Base-by-base conservation (phyloP, 495 filamentous ascomycete genomes). In the Hypoxylon fuscum region DNA sequence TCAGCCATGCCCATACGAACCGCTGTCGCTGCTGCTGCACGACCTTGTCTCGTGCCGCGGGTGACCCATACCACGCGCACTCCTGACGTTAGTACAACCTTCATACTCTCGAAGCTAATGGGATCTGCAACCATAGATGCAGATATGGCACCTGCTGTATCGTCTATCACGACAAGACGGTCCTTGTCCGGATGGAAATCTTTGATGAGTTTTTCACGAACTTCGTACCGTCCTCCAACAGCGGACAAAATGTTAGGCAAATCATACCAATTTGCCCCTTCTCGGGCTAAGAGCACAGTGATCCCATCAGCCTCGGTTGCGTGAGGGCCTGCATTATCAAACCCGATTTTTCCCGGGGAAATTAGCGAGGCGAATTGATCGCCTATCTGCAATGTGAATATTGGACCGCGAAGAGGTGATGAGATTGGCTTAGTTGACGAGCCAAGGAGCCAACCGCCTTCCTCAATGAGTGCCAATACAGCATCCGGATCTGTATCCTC, bases 1-100 rank as follows among this genome's bases (percentile, higher is more conserved):
- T 66, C 55, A 5, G 47, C 60, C 51, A 63, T 59, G 12, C 64
- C 68, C 11, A 38, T 50, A n/a, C 47, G 47, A 23, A 50, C 47
- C 2, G 47, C 20, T 25, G 47, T 50, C 2, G 47, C 47, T 5
- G 27, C 52, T 14, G 43, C 27, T 35, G 27, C 18, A 32, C 22
- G 31, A 18, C 68, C 64, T 25, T 68, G 55, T 40, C 58, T 62
- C 14, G 46, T 52, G 20, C 68, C 68, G 14, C 41, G 45, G 3
- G 65, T 71, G 14, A 68, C 40, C 68, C 68, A 68, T 2, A 68
- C 15, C n/a, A 63, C 43, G 4, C 35, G 34, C n/a, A 56, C 43
- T n/a, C 60, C 65, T 0, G 59, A 68, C 18, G 51, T 52, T 10
- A 68, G 50, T 10, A 65, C 14, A 21, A 8, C 27, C 14, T 68